Base-by-base conservation (phyloP, 2,329 filamentous ascomycete species). In the Clathrospora elynae region DNA sequence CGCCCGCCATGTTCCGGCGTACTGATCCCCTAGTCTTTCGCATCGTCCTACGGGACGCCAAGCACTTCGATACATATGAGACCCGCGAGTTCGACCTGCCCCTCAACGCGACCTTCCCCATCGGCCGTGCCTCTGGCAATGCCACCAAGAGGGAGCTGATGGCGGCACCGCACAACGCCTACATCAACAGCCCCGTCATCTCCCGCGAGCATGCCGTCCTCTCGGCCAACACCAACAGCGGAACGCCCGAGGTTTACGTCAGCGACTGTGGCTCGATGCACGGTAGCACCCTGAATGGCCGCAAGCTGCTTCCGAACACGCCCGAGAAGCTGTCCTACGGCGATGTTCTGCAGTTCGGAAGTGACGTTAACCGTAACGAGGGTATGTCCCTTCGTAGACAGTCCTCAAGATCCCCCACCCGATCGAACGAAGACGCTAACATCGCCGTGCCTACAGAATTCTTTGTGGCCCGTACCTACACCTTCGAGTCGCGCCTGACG, bases 121-220 rank as follows among this genome's bases (percentile, higher is more conserved):
- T 77, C 50, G 74, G 74, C 22, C 73, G 75, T 16, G 66, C 74
- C 1, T 77, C 75, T 8, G 68, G 60, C 38, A 71, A 67, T 39
- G 49, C 60, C 5, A 31, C 53, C 53, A 73, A 73, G 58, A 58
- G 62, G 51, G 76, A 69, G 26, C 68, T 73, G 26, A 61, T 67
- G 38, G 63, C 74, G 55, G 62, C 69, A 47, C 24, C 55, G 4
- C 67, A 78, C 53, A 90, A 89, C 65, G 81, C 76, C 11, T 88
- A 77, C 76, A 86, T 88, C 45, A 80, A 88, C 52, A 86, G 81
- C 42, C 81, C 85, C 0, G 85, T 89, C 23, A 85, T 90, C 75
- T 88, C 85, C 16, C 77, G 86, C 30, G 65, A 80, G 8, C 86
- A 90, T 68, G 87, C 86, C 11, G 68, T 78, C 37, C 53, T 75